Conservation (phyloP, 805 yeast species). For the Candida chilensis region DNA sequence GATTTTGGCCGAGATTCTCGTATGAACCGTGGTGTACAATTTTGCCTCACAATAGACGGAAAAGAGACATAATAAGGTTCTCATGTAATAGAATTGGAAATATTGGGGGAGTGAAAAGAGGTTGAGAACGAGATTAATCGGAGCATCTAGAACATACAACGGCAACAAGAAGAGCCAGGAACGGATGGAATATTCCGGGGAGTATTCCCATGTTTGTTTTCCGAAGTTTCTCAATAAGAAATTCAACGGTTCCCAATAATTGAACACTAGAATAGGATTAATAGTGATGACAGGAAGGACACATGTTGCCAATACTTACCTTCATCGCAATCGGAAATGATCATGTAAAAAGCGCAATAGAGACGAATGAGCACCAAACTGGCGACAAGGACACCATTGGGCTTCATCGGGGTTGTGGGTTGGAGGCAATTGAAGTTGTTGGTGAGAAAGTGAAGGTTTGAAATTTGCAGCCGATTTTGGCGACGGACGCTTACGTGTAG, state of each 20-base stretch:
- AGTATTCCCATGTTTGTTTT: slow-evolving; percentile 93
- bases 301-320: slow-evolving; percentile 13
- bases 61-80: slow-evolving; percentile 31
- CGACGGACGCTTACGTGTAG: no score
- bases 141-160: slow-evolving; percentile 9
- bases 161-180: slow-evolving; percentile 74
- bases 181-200: slow-evolving; percentile 81
- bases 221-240: slow-evolving; percentile 74
- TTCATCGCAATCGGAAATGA: slow-evolving; percentile 90
- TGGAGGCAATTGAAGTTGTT: no score
- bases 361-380: slow-evolving; percentile 8
- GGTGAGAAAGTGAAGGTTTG: no score
- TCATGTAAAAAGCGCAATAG: slow-evolving; percentile 42
- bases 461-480: no score
- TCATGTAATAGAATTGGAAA: slow-evolving; percentile 40
- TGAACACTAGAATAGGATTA: slow-evolving; percentile 36
- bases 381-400: no score
- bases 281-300: neutral
- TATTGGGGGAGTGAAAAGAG: slow-evolving; percentile 11
- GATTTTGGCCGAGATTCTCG: slow-evolving; percentile 20
- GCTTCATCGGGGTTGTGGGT: no score
- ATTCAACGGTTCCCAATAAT: slow-evolving; percentile 93
- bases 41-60: slow-evolving; percentile 44
- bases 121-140: neutral
- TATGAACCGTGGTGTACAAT: slow-evolving; percentile 31